phyloP scores from a whole-genome alignment of 1,284 basidiomycete genomes.

The Apiotrichum veenhuisii region DNA sequence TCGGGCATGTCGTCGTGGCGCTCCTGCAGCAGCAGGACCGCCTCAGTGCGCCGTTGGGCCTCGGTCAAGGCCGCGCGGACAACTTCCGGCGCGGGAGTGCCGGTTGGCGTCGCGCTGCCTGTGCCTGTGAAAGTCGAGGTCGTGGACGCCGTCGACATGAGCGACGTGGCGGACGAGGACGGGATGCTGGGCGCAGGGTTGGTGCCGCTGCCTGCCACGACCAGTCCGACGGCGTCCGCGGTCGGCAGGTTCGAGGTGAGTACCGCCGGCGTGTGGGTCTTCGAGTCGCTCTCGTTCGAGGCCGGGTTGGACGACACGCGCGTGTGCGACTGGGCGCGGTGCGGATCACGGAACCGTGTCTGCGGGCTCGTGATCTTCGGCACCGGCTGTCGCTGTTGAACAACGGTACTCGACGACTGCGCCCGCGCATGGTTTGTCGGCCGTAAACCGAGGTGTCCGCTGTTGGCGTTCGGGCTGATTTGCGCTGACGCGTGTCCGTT shows the following conservation, averaged over 20 bases:
- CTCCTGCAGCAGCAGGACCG: conserved; percentile 32
- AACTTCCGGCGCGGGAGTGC: conserved; percentile 3
- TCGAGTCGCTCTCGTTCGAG: not conserved
- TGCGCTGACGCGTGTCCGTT: not conserved
- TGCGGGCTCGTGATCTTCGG: not conserved
- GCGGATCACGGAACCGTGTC: not conserved
- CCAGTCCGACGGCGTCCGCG: not conserved
- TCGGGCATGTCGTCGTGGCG: conserved; percentile 32
- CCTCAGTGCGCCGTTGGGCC: conserved; percentile 36
- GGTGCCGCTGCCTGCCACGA: not conserved
- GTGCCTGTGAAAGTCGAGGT: conserved; percentile 7
- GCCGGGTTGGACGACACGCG: not conserved
- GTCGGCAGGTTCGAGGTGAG: not conserved
- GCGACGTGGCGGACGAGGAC: not conserved
- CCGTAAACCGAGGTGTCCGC: not conserved
- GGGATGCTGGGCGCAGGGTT: not conserved
- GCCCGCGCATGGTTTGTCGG: not conserved
- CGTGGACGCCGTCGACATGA: not conserved
- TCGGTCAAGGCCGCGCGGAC: conserved; percentile 24
- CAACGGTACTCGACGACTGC: not conserved
- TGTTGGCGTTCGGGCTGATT: not conserved
- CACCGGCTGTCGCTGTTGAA: not conserved
- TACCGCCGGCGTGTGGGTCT: not conserved
- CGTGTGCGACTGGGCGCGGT: not conserved
- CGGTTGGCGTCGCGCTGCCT: conserved; percentile 1